Evolutionary conservation across 225 moss, liverwort and hornwort genomes (phyloP), one percentile per base, ranked within the genome.

Genomic region (Polytrichum formosum): DNA sequence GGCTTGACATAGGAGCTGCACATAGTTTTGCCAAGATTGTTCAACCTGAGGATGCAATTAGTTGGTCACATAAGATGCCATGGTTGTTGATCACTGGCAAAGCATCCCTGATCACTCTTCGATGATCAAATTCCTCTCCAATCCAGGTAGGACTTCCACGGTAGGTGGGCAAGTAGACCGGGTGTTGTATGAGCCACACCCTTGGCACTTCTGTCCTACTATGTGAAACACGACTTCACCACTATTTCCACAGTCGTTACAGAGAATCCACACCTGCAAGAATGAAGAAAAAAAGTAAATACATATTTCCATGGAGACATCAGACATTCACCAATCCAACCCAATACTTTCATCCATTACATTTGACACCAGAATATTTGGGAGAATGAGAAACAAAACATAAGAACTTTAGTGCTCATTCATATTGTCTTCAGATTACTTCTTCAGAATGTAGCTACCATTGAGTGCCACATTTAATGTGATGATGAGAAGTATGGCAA

Each of bases 141-240:
- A 58, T 23, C 58, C 58, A 58, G 9, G 58, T 58, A 20, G 20
- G 58, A 58, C 58, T 20, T 58, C 58, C 20, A 58, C 23, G 1
- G 58, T 58, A 7, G 58, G 58, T 58, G 20, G 58, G 16, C 58
- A 20, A 6, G 58, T 58, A 20, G 58, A 58, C 58, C 87, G 76
- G 10, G 98, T 94, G 70, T 94, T 98, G 73, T 94, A 94, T 35
- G 94, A 91, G 18, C 78, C 80, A 73, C 98, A 98, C 53, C 67
- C 67, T 29, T 26, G 54, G 71, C 98, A 98, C 83, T 98, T 98
- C 6, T 84, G 94, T 56, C 90, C 98, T 68, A 98, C 71, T 26
- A 98, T 76, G 70, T 98, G 98, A 74, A 86, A 98, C 5, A 74
- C 16, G 46, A 87, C 92, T 68, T 90, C 73, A 70, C 84, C 84